These are phyloP conservation scores for Lithocarpus polystachyus DNA, from an alignment of 306 rosid genomes.

Conservation along the genomic window DNA sequence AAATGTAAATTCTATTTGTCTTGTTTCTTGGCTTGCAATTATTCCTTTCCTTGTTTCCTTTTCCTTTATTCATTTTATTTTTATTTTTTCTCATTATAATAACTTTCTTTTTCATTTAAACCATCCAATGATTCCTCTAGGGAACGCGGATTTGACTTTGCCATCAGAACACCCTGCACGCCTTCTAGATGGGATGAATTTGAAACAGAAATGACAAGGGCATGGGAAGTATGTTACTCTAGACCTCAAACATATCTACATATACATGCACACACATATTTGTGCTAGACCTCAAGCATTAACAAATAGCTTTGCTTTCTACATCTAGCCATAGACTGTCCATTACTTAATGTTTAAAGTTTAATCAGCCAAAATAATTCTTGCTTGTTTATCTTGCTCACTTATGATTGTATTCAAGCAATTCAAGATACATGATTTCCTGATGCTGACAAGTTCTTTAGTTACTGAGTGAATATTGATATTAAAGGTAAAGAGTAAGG, in stretches of 20 bases:
- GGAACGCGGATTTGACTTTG: slow-evolving; percentile 81
- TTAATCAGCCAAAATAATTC: too few species aligned
- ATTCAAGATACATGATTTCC: too few species aligned
- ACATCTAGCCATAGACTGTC: too few species aligned
- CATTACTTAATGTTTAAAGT: too few species aligned
- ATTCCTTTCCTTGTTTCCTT: slow-evolving; percentile 2
- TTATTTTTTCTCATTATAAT: background rate
- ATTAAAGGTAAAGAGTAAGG: too few species aligned
- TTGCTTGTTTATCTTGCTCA: too few species aligned
- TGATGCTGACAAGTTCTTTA: too few species aligned
- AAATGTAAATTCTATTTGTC: slow-evolving; percentile 50
- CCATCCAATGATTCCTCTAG: slow-evolving; percentile 37
- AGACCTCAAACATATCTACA: background rate
- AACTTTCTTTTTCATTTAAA: background rate
- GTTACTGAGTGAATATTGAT: too few species aligned
- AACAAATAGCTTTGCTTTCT: too few species aligned
- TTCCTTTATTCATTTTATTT: background rate
- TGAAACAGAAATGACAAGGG: slow-evolving; percentile 83
- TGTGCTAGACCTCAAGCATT: too few species aligned
- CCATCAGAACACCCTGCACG: slow-evolving; percentile 85
- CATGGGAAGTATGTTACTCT: slow-evolving; percentile 84
- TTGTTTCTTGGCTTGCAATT: slow-evolving; percentile 23
- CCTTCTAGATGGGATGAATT: slow-evolving; percentile 92
- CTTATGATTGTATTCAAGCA: too few species aligned
- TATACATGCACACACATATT: background rate